Percentiles rank a stretch among this genome's conserved stretches.
Conservation (phyloP, 495 filamentous ascomycete genomes). For the Penicillium silybi region DNA sequence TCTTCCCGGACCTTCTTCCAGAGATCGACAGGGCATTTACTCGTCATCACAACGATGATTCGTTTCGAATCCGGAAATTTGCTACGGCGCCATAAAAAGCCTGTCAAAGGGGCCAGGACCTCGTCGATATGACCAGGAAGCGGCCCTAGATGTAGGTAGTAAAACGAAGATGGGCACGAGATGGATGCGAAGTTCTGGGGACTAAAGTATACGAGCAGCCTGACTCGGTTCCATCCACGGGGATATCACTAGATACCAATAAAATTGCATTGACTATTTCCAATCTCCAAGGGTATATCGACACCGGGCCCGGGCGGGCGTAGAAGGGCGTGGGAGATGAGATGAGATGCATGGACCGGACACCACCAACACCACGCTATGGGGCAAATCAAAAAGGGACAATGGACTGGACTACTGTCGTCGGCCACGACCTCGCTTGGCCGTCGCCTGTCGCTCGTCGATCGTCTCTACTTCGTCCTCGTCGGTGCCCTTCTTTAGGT, state of each 20-base stretch:
- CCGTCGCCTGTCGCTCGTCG: conserved; percentile 72
- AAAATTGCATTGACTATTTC: conserved; percentile 4
- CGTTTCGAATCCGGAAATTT: too few relatives aligned
- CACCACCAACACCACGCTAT: conserved; percentile 30
- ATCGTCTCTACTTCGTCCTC: conserved; percentile 81
- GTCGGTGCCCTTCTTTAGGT: conserved; percentile 85
- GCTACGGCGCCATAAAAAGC: too few relatives aligned
- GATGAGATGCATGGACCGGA: conserved; percentile 11
- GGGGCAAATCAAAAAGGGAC: conserved; percentile 9
- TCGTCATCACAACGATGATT: too few relatives aligned
- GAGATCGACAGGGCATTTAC: too few relatives aligned
- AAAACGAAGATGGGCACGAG: too few relatives aligned
- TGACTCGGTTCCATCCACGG: too few relatives aligned
- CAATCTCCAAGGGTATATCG: conserved; percentile 20
- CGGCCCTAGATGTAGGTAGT: too few relatives aligned
- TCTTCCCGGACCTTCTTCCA: too few relatives aligned
- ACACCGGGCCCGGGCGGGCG: conserved; percentile 4
- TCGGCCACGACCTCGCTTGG: conserved; percentile 50
- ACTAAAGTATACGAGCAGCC: too few relatives aligned
- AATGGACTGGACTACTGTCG: conserved; percentile 24
- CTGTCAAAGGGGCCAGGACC: too few relatives aligned
- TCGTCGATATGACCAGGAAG: too few relatives aligned
- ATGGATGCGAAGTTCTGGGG: too few relatives aligned
- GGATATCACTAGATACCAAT: neutral
- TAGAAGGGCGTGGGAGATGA: neutral